These are phyloP conservation scores for Pseudophaeomoniella oleicola DNA, from an alignment of 2,329 filamentous ascomycete genomes.

Conservation along the genomic window DNA sequence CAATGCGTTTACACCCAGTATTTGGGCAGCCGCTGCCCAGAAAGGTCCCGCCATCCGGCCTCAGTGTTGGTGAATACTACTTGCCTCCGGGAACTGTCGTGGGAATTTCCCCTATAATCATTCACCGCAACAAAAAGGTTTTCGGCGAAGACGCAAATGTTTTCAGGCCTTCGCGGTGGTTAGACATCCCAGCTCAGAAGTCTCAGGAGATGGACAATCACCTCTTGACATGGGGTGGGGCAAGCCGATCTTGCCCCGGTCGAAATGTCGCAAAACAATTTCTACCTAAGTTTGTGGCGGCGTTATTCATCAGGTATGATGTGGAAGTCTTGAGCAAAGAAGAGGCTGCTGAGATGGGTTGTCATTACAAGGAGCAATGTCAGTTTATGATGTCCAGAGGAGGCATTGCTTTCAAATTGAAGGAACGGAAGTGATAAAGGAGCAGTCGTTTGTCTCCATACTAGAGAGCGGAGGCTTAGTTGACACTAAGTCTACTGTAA, in stretches of 20 bases:
- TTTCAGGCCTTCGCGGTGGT: constrained; percentile 36
- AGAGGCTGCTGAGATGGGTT: neutral
- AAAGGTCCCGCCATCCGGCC: constrained; percentile 27
- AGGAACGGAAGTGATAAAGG: no score
- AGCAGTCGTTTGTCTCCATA: no score
- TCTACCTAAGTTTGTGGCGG: neutral
- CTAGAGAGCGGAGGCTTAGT: no score
- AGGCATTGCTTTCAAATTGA: neutral
- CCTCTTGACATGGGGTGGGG: neutral
- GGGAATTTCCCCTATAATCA: constrained; percentile 20
- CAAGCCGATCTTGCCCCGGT: neutral
- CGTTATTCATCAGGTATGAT: neutral
- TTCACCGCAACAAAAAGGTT: constrained; percentile 22
- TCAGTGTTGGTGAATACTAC: constrained; percentile 17
- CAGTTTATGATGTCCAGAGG: neutral
- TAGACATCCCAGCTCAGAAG: constrained; percentile 9
- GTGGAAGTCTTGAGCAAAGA: neutral
- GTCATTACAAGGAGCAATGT: neutral
- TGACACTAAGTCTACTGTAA: no score
- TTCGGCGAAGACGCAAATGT: constrained; percentile 31
- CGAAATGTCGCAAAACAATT: neutral
- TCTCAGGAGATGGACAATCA: neutral
- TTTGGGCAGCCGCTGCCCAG: constrained; percentile 36
- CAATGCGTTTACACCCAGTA: constrained; percentile 33
- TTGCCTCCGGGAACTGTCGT: constrained; percentile 21